Evolutionary conservation across 768 basidiomycete genomes (phyloP), one percentile per base, ranked within the genome.

Genomic region (Boletellus ananiceps): DNA sequence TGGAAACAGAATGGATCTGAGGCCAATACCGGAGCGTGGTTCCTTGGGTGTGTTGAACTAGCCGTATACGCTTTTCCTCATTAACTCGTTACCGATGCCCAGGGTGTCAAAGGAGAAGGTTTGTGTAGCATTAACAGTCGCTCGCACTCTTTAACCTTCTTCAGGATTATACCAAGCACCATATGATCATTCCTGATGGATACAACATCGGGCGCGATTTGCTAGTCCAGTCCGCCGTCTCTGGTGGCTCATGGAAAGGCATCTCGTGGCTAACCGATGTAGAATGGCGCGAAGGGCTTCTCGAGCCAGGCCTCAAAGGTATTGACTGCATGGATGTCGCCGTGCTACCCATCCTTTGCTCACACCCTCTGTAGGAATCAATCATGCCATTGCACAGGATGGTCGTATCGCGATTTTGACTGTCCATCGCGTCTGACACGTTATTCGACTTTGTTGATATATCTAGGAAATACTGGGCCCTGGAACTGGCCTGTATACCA

Each of bases 1-100:
- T 93, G 90, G 90, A 83, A 81, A 60, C 90, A 93, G 74, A 89
- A 91, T 56, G 90, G 88, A 3, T 82, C 85, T 0, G 60, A 71
- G 15, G 87, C 79, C 0, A 71, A 83, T 57, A 85, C 79, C 41
- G 81, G 84, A 1, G 90, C 90, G 8, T 93, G 90, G 90, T 93
- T 93, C 60, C 71, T 93, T 9, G 89, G 80, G 87, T 86, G 61
- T 36, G 80, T 72, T 34, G 8, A 54, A 37, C 13, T 3, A 37
- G 5, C 18, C 19, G 11, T 46, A 18, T 36, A 41, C 32, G 33
- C 16, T 12, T 39, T 37, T 27, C 1, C 27, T 21, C 16, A 16
- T 29, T 47, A 25, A 50, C 35, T 54, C 16, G 54, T 41, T 16
- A 2, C 23, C 31, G 15, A 32, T 40, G 35, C 15, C 0, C 53